These are phyloP conservation scores for Carallia pectinifolia DNA, from an alignment of 345 rosid species.

Conservation along the genomic window DNA sequence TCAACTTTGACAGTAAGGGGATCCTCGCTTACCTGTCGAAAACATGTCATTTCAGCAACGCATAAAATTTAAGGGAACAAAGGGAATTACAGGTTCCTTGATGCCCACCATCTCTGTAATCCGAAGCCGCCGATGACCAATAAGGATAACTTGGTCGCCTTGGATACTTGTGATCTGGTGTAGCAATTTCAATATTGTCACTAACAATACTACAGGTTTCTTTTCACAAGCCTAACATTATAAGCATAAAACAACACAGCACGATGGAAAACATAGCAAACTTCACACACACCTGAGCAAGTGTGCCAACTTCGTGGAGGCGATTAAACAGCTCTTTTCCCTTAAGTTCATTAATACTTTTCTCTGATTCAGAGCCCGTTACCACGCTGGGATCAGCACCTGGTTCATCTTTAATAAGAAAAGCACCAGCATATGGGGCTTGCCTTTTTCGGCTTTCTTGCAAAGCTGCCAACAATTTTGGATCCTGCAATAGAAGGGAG, in stretches of 20 bases:
- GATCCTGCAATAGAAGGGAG: slow-evolving; percentile 52
- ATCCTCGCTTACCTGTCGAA: slow-evolving; percentile 71
- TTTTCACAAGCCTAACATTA: neutral
- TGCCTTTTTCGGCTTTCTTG: slow-evolving; percentile 89
- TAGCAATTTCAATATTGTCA: slow-evolving; percentile 17
- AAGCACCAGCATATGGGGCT: slow-evolving; percentile 98
- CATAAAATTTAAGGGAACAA: neutral
- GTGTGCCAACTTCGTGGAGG: slow-evolving; percentile 95
- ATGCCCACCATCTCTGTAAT: slow-evolving; percentile 85
- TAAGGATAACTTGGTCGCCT: slow-evolving; percentile 90
- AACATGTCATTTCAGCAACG: slow-evolving; percentile 18
- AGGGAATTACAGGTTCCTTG: slow-evolving; percentile 6
- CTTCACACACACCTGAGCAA: slow-evolving; percentile 69
- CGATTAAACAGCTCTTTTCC: slow-evolving; percentile 80
- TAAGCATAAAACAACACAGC: slow-evolving; percentile 1
- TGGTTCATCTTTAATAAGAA: slow-evolving; percentile 89
- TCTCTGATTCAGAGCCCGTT: slow-evolving; percentile 66
- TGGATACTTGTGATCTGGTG: slow-evolving; percentile 79
- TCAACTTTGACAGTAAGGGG: slow-evolving; percentile 96
- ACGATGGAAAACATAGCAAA: neutral
- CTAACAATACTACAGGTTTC: neutral
- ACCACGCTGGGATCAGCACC: slow-evolving; percentile 61
- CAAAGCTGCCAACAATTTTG: slow-evolving; percentile 85
- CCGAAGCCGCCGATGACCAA: slow-evolving; percentile 91
- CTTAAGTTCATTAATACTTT: slow-evolving; percentile 60